Base-by-base conservation (phyloP, 2,329 filamentous ascomycete genomes). In the Hypocrella siamensis region DNA sequence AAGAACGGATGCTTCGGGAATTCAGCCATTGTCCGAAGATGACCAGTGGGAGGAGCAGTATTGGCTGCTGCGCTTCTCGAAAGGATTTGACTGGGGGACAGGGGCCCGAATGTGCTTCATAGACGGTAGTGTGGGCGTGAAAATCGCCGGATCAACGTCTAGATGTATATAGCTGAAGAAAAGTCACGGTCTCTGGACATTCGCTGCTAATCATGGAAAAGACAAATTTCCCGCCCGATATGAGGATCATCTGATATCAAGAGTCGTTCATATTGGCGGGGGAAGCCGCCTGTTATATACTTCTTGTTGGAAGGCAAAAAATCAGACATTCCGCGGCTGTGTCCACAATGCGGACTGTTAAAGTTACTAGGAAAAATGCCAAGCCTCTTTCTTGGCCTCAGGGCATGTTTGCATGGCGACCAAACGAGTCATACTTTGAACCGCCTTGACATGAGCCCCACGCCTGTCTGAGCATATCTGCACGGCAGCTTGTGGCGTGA, bases 1-100 rank as follows among this genome's bases (percentile, higher is more conserved):
- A 75, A 65, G 46, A 74, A 76, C 18, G 72, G 69, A 44, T 74
- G 70, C 32, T 58, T 61, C 33, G 63, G 52, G 40, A 63, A 69
- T 33, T 60, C 57, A 42, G 49, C 53, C 47, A 46, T 44, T 46
- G 38, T 43, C 42, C 33, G 37, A 39, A 7, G 34, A 37, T 11
- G 39, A 32, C 31, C 29, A 28, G n/a, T n/a, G n/a, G 31, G 31
- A 19, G 27, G 22, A 19, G 32, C 14, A 19, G 28, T 29, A 21
- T 32, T 16, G 26, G 30, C 19, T 11, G 35, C 33, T 32, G 31
- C 35, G 40, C 34, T 37, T 37, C 37, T 41, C 39, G 19, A 33
- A 37, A 4, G 37, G 17, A 19, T 35, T 35, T 26, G 39, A 38
- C 31, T 38, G 31, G 26, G 10, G 32, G 27, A 22, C 31, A 18